Base-by-base conservation (phyloP, 2,329 filamentous ascomycete genomes). In the Pseudogymnoascus destructans region DNA sequence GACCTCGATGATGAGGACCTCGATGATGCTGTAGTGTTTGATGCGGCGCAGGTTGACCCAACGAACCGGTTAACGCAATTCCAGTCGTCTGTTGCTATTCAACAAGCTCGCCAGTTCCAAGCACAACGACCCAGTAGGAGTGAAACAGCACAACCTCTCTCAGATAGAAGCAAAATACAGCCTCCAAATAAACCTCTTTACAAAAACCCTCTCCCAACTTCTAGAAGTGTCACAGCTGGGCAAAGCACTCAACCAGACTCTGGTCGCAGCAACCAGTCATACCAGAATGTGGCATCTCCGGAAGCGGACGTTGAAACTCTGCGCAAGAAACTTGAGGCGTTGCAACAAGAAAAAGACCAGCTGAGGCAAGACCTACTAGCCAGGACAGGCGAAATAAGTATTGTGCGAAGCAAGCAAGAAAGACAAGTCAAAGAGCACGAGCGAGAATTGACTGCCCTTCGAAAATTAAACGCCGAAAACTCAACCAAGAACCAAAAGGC, bases 331-430 rank as follows among this genome's bases (percentile, higher is more conserved):
- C 15, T 35, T 10, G 54, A 56, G 8, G 32, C 13, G 64, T 59
- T 71, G 27, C 70, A 82, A 1, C 77, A 81, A 63, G 76, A 78
- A 27, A 75, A 78, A 35, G 70, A 84, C 32, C 73, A 75, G 1
- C 73, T 85, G 2, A 76, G 80, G 63, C 72, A 77, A 5, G 79
- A 82, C 55, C 75, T 85, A 13, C 76, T 75, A 58, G 77, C 79
- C 2, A 86, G 87, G 64, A 75, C 80, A 15, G 88, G 88, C 55
- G 87, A 91, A 68, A 82, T 83, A 25, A 78, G 85, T 56, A 89
- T 91, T 61, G 76, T 91, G n/a, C 81, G 88, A 32, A 79, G 80
- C 60, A 88, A 87, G 60, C 77, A 82, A 38, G 79, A 84, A 55
- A 85, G 81, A 64, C 73, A 77, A 0, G 74, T 76, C 13, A 79